Evolutionary conservation across 495 filamentous ascomycete species (phyloP), one percentile per base, ranked within the genome.

Genomic region (Neurospora tetraspora): DNA sequence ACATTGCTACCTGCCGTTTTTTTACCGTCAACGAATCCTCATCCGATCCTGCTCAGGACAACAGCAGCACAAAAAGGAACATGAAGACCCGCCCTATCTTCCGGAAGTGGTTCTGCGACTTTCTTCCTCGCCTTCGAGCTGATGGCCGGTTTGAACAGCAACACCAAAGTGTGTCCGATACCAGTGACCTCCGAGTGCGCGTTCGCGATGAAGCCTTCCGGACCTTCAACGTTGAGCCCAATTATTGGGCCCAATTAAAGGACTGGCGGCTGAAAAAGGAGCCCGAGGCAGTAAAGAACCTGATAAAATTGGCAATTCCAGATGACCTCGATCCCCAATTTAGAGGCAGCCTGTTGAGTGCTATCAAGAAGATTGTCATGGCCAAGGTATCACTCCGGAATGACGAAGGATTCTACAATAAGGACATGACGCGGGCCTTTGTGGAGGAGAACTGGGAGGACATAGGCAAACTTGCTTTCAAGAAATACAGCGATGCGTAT

Each of bases 91-190:
- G 89, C 1, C 79, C 82, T 0, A 76, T 88, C 14, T 90, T 86
- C 74, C 77, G 79, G 3, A 73, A 75, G 1, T 91, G 88, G 84
- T 74, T 89, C 47, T 80, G 87, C 7, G 87, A 89, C 45, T 90
- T 83, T 71, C 76, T 88, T n/a, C 86, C 86, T 0, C 69, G 72
- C 9, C 80, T 81, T 31, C 79, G 78, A n/a, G 80, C 75, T 27
- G 76, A 77, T 42, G 83, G 78, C 0, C 74, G 71, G 3, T 80
- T 79, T 70, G 27, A 61, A 5, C 27, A 16, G 23, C 53, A 61
- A 18, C 1, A 74, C 12, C 69, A 61, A 20, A 68, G 36, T 2
- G 70, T 75, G n/a, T 31, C 37, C 11, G 71, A 43, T 8, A 43
- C 74, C 36, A 27, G 34, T 4, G 68, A 76, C 14, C 47, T 72